Evolutionary conservation across 805 yeast genomes (phyloP), one percentile per base, ranked within the genome.

Genomic region (Allodekkera sacchari): DNA sequence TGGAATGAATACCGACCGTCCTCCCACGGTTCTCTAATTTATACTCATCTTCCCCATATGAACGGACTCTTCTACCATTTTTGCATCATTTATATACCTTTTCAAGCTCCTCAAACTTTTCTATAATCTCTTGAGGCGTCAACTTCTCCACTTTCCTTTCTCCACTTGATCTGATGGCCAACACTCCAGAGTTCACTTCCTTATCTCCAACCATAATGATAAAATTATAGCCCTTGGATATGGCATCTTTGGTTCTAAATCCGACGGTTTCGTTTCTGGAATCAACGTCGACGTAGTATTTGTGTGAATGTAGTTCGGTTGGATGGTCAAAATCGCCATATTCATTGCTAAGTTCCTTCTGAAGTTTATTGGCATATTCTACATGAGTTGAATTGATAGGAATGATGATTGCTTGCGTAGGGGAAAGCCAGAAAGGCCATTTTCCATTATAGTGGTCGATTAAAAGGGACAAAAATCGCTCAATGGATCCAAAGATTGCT

Each of bases 401-500:
- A 5, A 92, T 66, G 3, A 92, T 66, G 24, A 82, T 66, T 0
- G 89, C 92, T 53, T 92, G 98, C 39, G 94, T 68, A 6, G 97
- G 96, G 41, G 80, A 84, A 27, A 92, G 51, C 98, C 98, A 92
- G 52, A 92, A 87, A 7, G 98, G 98, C 97, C 97, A 92, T 44
- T 79, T 78, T 0, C 97, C 98, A 35, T 74, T 72, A 53, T 77
- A 84, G 42, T 88, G 94, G 52, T 92, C 97, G 32, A 92, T 75
- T 38, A 92, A 62, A 37, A 92, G 71, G 2, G 97, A 96, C 59
- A 92, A 60, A 50, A 92, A 92, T 47, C 98, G 66, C 54, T 92
- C 98, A 7, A 92, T 66, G 0, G 96, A 87, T 0, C 98, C 98
- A 52, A 85, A 84, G 2, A 89, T 85, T 0, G 98, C 98, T 34